Percentiles rank a stretch among this genome's conserved stretches.
These are phyloP conservation scores for Naematelia encephala DNA, from an alignment of 768 basidiomycete genomes.

Conservation along the genomic window DNA sequence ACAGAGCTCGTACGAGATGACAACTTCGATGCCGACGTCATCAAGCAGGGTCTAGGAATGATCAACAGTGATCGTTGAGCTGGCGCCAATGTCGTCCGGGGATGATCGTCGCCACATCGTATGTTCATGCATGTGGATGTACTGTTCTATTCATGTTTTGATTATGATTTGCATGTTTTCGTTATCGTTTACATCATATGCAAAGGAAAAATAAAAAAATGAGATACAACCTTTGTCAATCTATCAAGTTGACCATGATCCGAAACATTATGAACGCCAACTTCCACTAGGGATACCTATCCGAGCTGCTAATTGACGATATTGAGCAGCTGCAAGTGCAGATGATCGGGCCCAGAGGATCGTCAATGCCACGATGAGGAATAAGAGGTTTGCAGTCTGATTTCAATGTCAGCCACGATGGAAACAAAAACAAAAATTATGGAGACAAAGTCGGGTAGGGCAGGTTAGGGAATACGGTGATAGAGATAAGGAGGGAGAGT, in stretches of 20 bases:
- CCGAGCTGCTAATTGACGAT: conserved; percentile 75
- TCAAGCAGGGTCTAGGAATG: conserved; percentile 10
- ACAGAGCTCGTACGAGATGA: conserved; percentile 27
- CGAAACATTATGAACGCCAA: conserved; percentile 10
- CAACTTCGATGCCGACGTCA: conserved; percentile 37
- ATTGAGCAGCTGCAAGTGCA: conserved; percentile 67
- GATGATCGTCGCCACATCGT: no score
- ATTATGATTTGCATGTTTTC: no score
- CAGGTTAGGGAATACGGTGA: neutral
- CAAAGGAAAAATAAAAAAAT: no score
- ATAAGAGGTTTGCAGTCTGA: conserved; percentile 61
- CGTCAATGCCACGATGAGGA: conserved; percentile 64
- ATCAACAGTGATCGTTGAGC: neutral
- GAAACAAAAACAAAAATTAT: neutral
- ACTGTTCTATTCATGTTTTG: no score
- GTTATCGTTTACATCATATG: no score
- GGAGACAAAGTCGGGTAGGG: neutral
- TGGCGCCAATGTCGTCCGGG: neutral
- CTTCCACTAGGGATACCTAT: conserved; percentile 61
- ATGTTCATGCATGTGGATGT: no score
- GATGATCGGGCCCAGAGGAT: conserved; percentile 68
- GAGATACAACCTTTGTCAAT: neutral
- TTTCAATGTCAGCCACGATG: conserved; percentile 5
- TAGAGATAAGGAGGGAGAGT: no score
- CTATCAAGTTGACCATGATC: neutral